A percentile compares a stretch with the other conserved stretches of the same genome.
phyloP scores from a whole-genome alignment of 1,284 basidiomycete species.

The Pterulicium gracile region DNA sequence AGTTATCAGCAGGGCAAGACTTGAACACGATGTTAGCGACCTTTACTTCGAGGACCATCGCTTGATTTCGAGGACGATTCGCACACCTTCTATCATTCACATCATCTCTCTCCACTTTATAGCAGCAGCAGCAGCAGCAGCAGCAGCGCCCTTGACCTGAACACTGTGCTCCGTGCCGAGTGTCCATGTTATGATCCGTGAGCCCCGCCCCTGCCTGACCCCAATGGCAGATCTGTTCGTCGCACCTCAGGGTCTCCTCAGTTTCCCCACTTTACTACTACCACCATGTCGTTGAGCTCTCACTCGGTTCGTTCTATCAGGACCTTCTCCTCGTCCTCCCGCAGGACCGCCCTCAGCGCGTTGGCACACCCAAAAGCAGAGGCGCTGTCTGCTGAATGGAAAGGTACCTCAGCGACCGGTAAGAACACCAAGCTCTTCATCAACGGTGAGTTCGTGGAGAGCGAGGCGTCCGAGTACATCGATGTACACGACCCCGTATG shows the following conservation, averaged over 20 bases:
- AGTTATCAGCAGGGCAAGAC: no score
- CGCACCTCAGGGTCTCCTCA: constrained; percentile 1
- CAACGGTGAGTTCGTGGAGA: constrained; percentile 80
- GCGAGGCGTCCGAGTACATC: constrained; percentile 68
- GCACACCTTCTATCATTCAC: no score
- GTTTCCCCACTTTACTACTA: constrained; percentile 7
- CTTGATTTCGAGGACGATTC: no score
- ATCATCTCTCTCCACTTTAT: no score
- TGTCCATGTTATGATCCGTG: no score
- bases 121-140: no score
- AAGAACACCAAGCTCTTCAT: constrained; percentile 86
- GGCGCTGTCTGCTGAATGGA: constrained; percentile 64
- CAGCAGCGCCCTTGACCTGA: no score
- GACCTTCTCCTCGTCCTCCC: constrained; percentile 33
- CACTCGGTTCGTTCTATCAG: constrained; percentile 20
- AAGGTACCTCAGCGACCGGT: constrained; percentile 76
- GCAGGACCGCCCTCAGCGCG: constrained; percentile 38
- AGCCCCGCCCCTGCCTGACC: no score
- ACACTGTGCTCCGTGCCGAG: no score
- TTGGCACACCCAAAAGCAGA: constrained; percentile 50
- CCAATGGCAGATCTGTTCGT: no score
- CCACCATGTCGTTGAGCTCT: constrained; percentile 26
- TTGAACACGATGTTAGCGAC: no score
- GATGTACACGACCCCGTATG: constrained; percentile 82
- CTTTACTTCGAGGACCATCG: no score